Evolutionary conservation across 2,329 filamentous ascomycete species (phyloP).

Genomic region (Calonectria leucothoes): DNA sequence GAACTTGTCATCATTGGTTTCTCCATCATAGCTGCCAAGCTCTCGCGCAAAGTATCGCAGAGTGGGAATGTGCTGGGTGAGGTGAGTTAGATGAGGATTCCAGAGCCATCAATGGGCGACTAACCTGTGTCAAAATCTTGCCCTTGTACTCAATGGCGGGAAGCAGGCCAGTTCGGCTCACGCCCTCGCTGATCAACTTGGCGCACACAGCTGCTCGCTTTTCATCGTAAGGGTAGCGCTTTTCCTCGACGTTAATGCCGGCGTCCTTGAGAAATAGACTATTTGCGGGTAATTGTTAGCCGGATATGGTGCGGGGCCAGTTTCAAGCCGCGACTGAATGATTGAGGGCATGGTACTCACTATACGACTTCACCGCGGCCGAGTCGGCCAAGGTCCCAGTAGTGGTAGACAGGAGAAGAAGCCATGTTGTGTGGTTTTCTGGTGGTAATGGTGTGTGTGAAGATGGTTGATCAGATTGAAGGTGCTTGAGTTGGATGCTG

Average conservation of each 20-base stretch:
- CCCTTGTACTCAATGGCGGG: constrained; percentile 51
- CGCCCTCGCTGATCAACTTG: constrained; percentile 40
- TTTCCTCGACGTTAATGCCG: constrained; percentile 26
- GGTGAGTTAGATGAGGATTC: not conserved
- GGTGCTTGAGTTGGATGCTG: not conserved
- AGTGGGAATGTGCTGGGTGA: constrained; percentile 35
- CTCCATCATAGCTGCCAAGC: constrained; percentile 49
- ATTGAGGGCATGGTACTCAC: constrained; percentile 25
- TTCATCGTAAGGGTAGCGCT: constrained; percentile 29
- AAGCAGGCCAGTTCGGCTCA: constrained; percentile 46
- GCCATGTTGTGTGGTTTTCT: not conserved
- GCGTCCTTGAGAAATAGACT: constrained; percentile 36
- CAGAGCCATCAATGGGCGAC: not conserved
- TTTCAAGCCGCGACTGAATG: too few relatives aligned
- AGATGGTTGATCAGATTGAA: not conserved
- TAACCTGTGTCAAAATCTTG: constrained; percentile 36
- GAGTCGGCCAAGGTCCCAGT: constrained; percentile 40
- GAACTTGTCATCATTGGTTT: constrained; percentile 50
- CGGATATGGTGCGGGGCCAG: not conserved
- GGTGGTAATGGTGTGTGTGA: not conserved
- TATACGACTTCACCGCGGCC: constrained; percentile 44
- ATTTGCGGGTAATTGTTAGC: not conserved
- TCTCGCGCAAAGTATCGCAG: constrained; percentile 51
- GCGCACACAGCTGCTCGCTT: constrained; percentile 35
- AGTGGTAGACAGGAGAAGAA: constrained; percentile 35